Percentiles rank a stretch among this genome's conserved stretches.
phyloP scores from a whole-genome alignment of 495 filamentous ascomycete species.

The Hyaloscypha hepaticicola region DNA sequence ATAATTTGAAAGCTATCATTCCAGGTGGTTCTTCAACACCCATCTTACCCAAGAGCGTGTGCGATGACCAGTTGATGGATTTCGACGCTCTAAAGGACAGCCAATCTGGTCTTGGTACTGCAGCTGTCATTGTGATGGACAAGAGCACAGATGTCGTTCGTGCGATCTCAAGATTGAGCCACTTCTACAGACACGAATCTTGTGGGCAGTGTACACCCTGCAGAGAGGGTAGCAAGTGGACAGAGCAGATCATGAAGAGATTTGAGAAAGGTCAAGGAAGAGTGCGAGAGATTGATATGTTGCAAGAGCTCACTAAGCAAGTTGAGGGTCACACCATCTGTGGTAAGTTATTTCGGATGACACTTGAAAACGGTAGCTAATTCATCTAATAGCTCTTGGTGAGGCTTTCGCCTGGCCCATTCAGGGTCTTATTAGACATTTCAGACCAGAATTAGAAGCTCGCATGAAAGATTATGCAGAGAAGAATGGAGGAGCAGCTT shows the following conservation, averaged over 20 bases:
- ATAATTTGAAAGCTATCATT: constrained; percentile 93
- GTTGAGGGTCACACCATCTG: constrained; percentile 99
- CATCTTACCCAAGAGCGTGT: constrained; percentile 82
- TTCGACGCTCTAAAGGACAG: constrained; percentile 98
- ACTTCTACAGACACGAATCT: constrained; percentile 97
- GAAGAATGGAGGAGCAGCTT: constrained; percentile 63
- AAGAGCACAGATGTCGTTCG: constrained; percentile 94
- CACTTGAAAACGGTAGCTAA: constrained; percentile 19
- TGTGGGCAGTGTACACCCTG: constrained; percentile 99
- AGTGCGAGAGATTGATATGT: constrained; percentile 95
- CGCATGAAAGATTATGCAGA: constrained; percentile 76
- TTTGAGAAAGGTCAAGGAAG: constrained; percentile 88
- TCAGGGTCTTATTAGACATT: constrained; percentile 96
- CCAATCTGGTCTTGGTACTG: constrained; percentile 95
- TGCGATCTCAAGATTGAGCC: constrained; percentile 85
- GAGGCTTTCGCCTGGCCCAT: constrained; percentile 99
- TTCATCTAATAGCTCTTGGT: constrained; percentile 61
- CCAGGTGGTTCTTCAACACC: constrained; percentile 96
- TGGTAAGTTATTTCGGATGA: constrained; percentile 48
- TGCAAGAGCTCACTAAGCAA: constrained; percentile 98
- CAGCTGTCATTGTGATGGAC: constrained; percentile 98
- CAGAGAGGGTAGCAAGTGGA: constrained; percentile 97
- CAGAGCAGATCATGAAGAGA: constrained; percentile 95
- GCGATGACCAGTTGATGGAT: constrained; percentile 96
- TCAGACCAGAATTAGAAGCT: constrained; percentile 90